Base-by-base conservation (phyloP, 139 green algal species). In the Picochlorum sp. region DNA sequence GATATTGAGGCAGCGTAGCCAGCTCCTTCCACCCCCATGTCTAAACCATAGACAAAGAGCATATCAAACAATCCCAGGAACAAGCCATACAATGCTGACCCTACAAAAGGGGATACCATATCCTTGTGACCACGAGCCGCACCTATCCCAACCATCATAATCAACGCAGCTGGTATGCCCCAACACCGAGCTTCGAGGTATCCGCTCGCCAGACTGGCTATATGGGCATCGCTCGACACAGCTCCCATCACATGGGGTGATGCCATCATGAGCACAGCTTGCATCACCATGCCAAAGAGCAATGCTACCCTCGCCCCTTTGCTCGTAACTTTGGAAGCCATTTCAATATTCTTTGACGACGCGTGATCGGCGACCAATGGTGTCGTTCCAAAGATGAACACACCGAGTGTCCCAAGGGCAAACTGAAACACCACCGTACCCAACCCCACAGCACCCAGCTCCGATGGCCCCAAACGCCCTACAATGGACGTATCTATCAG, bases 21-120 rank as follows among this genome's bases (percentile, higher is more conserved):
- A 4, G 84, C 84, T 2, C 84, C 84, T 49, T 69, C 58, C 28
- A 90, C 66, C 9, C 82, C 82, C 76, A 81, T 62, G 1, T 68
- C 75, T 32, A 82, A 68, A n/a, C 66, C 82, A 46, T 81, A 82
- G 23, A 89, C 61, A 16, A 74, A 66, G 14, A 62, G 23, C 3
- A 52, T 3, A 50, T 78, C 72, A 14, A 41, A 32, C 3, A n/a
- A 30, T 41, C 80, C 24, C 37, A 84, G 80, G 44, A 60, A 69
- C 2, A 71, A 5, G 5, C 77, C 57, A 49, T 70, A 74, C 46
- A 54, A 61, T 45, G 67, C 63, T 15, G 38, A 57, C 47, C 65
- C 72, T 21, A 74, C 15, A 34, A 78, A 60, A 2, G 62, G 72
- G 6, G 65, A 56, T 38, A 34, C 52, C 72, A 74, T 74, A 58